A percentile compares a stretch with the other conserved stretches of the same genome.
These are phyloP conservation scores for Phytophthora tubulina DNA, from an alignment of 352 stramenopile species.

Conservation along the genomic window DNA sequence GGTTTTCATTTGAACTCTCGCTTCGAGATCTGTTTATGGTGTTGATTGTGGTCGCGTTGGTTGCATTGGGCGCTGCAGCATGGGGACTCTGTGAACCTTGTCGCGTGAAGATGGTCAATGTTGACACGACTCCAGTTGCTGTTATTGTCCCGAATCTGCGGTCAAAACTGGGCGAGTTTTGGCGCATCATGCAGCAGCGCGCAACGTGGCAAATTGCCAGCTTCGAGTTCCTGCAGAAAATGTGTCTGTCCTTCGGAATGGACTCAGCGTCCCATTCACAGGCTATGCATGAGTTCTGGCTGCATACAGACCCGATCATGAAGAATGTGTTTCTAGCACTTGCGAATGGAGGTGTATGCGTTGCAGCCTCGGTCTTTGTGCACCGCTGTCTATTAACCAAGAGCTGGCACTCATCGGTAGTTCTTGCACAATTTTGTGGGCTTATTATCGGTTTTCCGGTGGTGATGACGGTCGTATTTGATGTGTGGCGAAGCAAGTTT, in stretches of 20 bases:
- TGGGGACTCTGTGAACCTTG: constrained; percentile 53
- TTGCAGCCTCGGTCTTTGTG: constrained; percentile 63
- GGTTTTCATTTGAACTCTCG: constrained; percentile 59
- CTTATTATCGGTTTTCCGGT: constrained; percentile 49
- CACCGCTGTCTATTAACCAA: constrained; percentile 65
- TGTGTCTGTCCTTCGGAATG: constrained; percentile 61
- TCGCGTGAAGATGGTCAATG: not conserved
- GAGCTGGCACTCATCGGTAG: constrained; percentile 69
- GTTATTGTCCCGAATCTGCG: constrained; percentile 22
- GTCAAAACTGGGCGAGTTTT: constrained; percentile 57
- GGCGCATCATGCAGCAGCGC: constrained; percentile 64
- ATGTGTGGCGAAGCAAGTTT: constrained; percentile 69
- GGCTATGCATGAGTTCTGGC: constrained; percentile 69
- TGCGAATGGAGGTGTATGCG: constrained; percentile 58
- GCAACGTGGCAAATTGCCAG: constrained; percentile 78
- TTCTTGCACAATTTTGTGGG: constrained; percentile 55
- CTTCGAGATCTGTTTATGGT: constrained; percentile 51
- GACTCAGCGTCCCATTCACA: constrained; percentile 58
- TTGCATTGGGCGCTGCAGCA: constrained; percentile 46
- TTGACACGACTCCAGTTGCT: not conserved
- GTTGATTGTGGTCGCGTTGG: constrained; percentile 41
- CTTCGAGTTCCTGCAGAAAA: constrained; percentile 77
- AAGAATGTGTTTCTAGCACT: constrained; percentile 71
- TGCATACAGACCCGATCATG: constrained; percentile 68
- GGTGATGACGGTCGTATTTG: constrained; percentile 62